Percentiles rank a stretch among this genome's conserved stretches.
phyloP scores from a whole-genome alignment of 2,329 filamentous ascomycete genomes.

The Alternaria sp. region DNA sequence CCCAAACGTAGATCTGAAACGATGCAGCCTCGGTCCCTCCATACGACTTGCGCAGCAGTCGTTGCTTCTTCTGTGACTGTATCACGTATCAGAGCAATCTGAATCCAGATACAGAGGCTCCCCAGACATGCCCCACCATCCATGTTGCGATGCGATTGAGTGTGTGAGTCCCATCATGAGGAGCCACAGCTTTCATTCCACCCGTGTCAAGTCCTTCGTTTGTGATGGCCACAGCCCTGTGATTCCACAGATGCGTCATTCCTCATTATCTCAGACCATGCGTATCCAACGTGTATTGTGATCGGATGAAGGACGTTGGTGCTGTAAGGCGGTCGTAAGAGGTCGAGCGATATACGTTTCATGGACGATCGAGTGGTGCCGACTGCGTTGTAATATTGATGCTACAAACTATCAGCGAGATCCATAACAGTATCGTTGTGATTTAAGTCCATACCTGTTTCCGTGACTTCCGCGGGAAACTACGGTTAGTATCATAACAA shows the following conservation, averaged over 20 bases:
- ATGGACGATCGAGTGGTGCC: neutral
- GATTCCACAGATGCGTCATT: neutral
- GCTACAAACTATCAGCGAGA: neutral
- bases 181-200: neutral
- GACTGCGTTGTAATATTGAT: neutral
- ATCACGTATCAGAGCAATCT: neutral
- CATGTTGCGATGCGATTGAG: neutral
- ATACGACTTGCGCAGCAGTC: neutral
- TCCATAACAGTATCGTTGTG: neutral
- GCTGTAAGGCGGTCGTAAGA: neutral
- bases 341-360: neutral
- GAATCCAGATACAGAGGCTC: neutral
- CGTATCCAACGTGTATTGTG: neutral
- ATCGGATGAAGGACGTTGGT: neutral
- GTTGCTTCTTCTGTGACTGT: neutral
- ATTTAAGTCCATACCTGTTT: neutral
- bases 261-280: neutral
- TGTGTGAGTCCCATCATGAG: neutral
- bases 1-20: conserved; percentile 40
- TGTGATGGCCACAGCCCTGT: neutral
- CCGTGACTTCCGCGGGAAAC: neutral
- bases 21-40: conserved; percentile 18
- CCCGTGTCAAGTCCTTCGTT: neutral
- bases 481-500: neutral
- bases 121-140: conserved; percentile 1